Evolutionary conservation across 331 rosid genomes (phyloP), one percentile per base, ranked within the genome.

Genomic region (Arachis monticola): DNA sequence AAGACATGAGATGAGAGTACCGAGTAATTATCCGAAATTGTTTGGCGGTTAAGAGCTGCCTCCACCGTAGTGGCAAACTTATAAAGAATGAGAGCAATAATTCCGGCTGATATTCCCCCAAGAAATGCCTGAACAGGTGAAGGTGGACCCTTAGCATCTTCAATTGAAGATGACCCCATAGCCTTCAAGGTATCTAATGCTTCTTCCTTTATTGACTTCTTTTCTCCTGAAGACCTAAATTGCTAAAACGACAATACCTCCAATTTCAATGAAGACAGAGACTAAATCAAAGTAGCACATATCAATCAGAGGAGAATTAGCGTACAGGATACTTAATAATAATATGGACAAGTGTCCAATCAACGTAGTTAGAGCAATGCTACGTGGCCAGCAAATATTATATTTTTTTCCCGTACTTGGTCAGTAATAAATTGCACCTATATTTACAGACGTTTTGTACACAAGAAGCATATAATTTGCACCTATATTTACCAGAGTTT

Each of bases 41-140:
- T 64, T 75, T 92, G 97, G 63, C 91, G 89, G 78, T 84, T 89
- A 22, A 95, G 91, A 77, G 89, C 41, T 6, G 96, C 97, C 84
- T 95, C 99, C 6, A 95, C 85, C 35, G 95, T 95, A 27, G 89
- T 85, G 67, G 97, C 85, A 81, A 95, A 95, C 80, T 88, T 95
- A 59, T 88, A 95, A 53, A 95, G 87, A 82, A 95, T 83, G 52
- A 92, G 86, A 40, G 97, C 88, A 70, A 95, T 87, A 40, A 90
- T 79, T 30, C 96, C 99, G 0, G 99, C 99, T 6, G 97, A 71
- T 80, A 95, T 53, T 63, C 90, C 97, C 69, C 99, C 99, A 67
- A 95, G 73, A 62, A 95, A 85, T 50, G 96, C 80, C 84, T 90
- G 91, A 78, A 77, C 74, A 22, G 99, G 96, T 52, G 99, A 88